phyloP scores from a whole-genome alignment of 2,329 filamentous ascomycete species.

The Calonectria pseudoturangicola region DNA sequence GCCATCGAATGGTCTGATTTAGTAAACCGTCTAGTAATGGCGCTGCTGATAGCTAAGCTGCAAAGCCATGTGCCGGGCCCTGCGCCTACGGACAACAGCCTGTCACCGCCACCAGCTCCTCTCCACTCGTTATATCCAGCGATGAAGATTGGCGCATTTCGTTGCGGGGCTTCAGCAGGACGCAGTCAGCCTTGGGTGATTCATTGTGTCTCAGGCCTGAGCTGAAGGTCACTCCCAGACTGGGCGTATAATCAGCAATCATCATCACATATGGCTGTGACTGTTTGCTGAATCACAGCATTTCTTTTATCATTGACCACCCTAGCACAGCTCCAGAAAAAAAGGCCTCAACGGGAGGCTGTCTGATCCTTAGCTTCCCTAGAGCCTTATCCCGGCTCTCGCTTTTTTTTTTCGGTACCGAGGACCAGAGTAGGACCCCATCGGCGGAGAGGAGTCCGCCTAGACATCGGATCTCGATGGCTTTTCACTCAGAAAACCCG shows the following conservation, averaged over 20 bases:
- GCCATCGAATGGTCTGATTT: slow-evolving; percentile 4
- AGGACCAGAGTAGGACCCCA: slow-evolving; percentile 26
- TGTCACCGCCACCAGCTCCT: slow-evolving; percentile 13
- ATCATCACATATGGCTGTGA: not conserved
- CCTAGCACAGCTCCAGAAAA: slow-evolving; percentile 34
- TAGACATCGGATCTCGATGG: slow-evolving; percentile 29
- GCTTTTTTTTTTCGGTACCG: slow-evolving; percentile 46
- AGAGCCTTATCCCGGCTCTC: slow-evolving; percentile 41
- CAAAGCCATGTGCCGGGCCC: slow-evolving; percentile 9
- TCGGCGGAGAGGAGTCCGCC: not conserved
- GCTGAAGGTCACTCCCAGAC: not conserved
- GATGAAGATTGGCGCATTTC: not conserved
- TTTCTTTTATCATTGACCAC: not conserved
- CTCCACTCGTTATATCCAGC: not conserved
- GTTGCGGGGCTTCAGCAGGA: no score
- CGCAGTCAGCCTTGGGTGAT: slow-evolving; percentile 24
- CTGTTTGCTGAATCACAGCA: slow-evolving; percentile 3
- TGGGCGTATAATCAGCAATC: not conserved
- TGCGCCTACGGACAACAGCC: not conserved
- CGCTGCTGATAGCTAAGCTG: slow-evolving; percentile 9
- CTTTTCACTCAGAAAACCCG: slow-evolving; percentile 15
- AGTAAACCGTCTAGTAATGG: not conserved
- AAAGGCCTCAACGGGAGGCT: slow-evolving; percentile 40
- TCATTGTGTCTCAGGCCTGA: not conserved
- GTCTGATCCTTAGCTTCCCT: slow-evolving; percentile 42